A percentile compares a stretch with the other conserved stretches of the same genome.
phyloP scores from a whole-genome alignment of 1,284 basidiomycete species.

The Rhodotorula mucilaginosa region DNA sequence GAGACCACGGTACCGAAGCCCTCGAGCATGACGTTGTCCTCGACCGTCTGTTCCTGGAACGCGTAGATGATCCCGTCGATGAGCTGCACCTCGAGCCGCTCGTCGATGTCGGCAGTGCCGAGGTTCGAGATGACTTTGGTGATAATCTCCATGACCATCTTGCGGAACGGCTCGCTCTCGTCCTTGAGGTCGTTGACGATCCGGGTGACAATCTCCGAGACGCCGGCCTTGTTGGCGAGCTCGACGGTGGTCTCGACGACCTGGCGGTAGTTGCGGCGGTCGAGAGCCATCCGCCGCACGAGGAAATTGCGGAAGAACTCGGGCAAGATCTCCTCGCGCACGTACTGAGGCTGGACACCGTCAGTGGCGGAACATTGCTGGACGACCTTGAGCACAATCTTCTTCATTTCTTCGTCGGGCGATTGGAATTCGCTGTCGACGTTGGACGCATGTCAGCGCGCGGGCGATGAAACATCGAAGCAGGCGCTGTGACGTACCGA shows the following conservation, averaged over 20 bases:
- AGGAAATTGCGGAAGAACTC: slow-evolving; percentile 99
- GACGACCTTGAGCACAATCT: slow-evolving; percentile 98
- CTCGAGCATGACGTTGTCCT: slow-evolving; percentile 98
- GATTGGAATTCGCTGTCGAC: slow-evolving; percentile 79
- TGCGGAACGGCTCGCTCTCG: slow-evolving; percentile 82
- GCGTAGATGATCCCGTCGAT: slow-evolving; percentile 99
- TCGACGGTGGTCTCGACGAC: slow-evolving; percentile 99
- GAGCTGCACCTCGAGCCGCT: slow-evolving; percentile 86
- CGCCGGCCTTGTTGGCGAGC: slow-evolving; percentile 92
- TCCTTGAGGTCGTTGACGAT: slow-evolving; percentile 93
- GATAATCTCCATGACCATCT: slow-evolving; percentile 99
- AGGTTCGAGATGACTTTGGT: slow-evolving; percentile 90
- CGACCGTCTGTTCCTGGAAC: slow-evolving; percentile 98
- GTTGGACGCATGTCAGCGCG: not conserved
- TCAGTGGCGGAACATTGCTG: slow-evolving; percentile 98
- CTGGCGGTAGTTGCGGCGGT: slow-evolving; percentile 92
- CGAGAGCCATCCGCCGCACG: slow-evolving; percentile 80
- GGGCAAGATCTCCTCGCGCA: slow-evolving; percentile 96
- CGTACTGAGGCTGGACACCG: slow-evolving; percentile 88
- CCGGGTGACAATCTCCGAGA: slow-evolving; percentile 89
- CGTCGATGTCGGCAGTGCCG: slow-evolving; percentile 94
- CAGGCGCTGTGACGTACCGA: slow-evolving; percentile 53
- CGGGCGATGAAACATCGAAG: too few species aligned
- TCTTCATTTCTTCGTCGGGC: slow-evolving; percentile 99
- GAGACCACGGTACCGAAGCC: slow-evolving; percentile 97